A percentile compares a stretch with the other conserved stretches of the same genome.
Evolutionary conservation across 2,329 filamentous ascomycete genomes (phyloP).

Genomic region (Colletotrichum lupini): DNA sequence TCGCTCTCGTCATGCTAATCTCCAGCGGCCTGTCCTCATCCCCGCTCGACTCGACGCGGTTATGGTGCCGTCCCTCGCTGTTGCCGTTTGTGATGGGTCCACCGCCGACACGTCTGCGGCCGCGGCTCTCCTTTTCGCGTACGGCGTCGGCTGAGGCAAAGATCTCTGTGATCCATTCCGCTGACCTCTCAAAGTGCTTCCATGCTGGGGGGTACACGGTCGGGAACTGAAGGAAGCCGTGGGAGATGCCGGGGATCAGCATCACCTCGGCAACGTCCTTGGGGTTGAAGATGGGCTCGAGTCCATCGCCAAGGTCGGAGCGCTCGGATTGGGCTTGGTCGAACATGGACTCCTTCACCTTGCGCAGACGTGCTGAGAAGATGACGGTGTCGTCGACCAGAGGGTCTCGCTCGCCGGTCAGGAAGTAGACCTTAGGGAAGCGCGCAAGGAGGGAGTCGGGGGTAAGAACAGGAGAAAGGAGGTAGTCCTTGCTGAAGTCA

Average conservation of each 20-base stretch:
- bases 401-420: conserved; percentile 95
- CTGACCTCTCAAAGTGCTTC: conserved; percentile 84
- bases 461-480: conserved; percentile 89
- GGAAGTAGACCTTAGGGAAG: conserved; percentile 95
- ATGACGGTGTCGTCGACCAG: conserved; percentile 97
- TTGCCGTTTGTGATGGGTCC: conserved; percentile 25
- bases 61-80: conserved; percentile 41
- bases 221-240: conserved; percentile 95
- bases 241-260: conserved; percentile 88
- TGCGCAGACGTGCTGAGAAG: conserved; percentile 88
- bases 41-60: conserved; percentile 71
- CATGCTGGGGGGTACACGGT: conserved; percentile 89
- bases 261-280: conserved; percentile 83
- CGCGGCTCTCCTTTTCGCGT: conserved; percentile 37
- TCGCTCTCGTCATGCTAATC: conserved; percentile 72
- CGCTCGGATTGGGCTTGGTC: conserved; percentile 40
- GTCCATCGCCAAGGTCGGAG: conserved; percentile 47
- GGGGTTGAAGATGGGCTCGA: conserved; percentile 72
- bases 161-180: conserved; percentile 83
- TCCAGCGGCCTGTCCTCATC: conserved; percentile 87
- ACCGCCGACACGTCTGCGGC: conserved; percentile 17
- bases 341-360: conserved; percentile 74
- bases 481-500: conserved; percentile 90
- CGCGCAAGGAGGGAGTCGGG: conserved; percentile 83
- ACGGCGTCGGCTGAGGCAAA: conserved; percentile 66